Evolutionary conservation across 495 filamentous ascomycete genomes (phyloP), one percentile per base, ranked within the genome.

Genomic region (Hypoxylon lienhwacheense): DNA sequence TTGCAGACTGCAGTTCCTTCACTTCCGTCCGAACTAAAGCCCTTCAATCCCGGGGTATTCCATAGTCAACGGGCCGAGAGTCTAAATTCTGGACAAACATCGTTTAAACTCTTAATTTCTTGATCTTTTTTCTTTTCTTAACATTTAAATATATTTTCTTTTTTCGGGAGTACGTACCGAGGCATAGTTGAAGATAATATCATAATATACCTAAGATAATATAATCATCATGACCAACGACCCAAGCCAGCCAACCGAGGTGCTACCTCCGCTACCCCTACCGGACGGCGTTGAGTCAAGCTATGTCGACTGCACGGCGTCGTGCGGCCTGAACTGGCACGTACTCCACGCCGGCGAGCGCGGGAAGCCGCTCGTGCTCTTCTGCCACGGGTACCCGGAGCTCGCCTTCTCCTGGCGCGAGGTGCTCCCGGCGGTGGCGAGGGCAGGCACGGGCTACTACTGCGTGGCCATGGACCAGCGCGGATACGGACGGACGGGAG

Each of bases 371-470:
- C 75, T 87, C 35, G 67, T 89, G 22, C 66, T 87, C 14, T 79
- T 85, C 53, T 74, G 81, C 44, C 85, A 86, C 64, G 85, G 84
- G 15, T 87, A 79, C 55, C 84, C 85, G 5, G 84, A 88, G 59
- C 74, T 87, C 14, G 82, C 85, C 35, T 88, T 77, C 66, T 86
- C 84, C 24, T 87, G 84, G 84, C 81, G 84, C 46, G 80, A 83
- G 34, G 66, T 86, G 8, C 73, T 87, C 49, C 77, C 80, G 12
- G 41, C 66, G 2, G 66, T 89, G 16, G 80, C 84, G 7, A 64
- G 54, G 3, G 70, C 77, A 2, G 81, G 81, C 22, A 70, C 77
- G 2, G 81, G 81, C 22, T 87, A 81, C 66, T 73, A 83, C 65
- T 82, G 82, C 45, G 78, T 87, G 4, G 84, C 85, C 2, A 77